These are phyloP conservation scores for Venturia effusa DNA, from an alignment of 2,329 filamentous ascomycete genomes.

Conservation along the genomic window DNA sequence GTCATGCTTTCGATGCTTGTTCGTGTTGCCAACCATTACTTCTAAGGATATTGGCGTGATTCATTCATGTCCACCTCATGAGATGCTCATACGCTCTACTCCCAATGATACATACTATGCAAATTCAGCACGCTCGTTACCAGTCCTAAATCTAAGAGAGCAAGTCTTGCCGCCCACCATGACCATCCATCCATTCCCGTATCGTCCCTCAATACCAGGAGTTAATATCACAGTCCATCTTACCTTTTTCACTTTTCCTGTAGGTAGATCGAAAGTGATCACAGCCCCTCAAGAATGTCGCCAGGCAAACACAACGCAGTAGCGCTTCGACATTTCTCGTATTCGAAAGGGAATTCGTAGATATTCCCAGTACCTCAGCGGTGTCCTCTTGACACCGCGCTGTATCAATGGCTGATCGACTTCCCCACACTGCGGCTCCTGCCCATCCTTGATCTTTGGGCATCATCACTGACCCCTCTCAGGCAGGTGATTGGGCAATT, in stretches of 20 bases:
- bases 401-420: conserved; percentile 22
- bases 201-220: too few relatives aligned
- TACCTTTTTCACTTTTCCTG: not conserved
- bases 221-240: too few relatives aligned
- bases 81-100: too few relatives aligned
- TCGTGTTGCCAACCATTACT: too few relatives aligned
- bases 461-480: conserved; percentile 14
- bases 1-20: too few relatives aligned
- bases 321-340: conserved; percentile 4
- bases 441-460: conserved; percentile 17
- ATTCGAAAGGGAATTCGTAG: conserved; percentile 20
- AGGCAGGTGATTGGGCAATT: conserved; percentile 3
- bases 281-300: not conserved
- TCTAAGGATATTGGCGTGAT: too few relatives aligned
- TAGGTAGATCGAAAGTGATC: not conserved
- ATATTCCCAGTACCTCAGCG: conserved; percentile 24
- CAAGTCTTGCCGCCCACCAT: too few relatives aligned
- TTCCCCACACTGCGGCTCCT: conserved; percentile 23
- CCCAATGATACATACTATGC: too few relatives aligned
- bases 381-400: conserved; percentile 19
- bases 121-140: too few relatives aligned
- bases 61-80: too few relatives aligned
- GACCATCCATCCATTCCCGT: too few relatives aligned
- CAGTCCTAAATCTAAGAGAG: too few relatives aligned
- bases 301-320: conserved; percentile 2